phyloP scores from a whole-genome alignment of 2,329 filamentous ascomycete genomes.

The Aspergillus oerlinghausenensis region DNA sequence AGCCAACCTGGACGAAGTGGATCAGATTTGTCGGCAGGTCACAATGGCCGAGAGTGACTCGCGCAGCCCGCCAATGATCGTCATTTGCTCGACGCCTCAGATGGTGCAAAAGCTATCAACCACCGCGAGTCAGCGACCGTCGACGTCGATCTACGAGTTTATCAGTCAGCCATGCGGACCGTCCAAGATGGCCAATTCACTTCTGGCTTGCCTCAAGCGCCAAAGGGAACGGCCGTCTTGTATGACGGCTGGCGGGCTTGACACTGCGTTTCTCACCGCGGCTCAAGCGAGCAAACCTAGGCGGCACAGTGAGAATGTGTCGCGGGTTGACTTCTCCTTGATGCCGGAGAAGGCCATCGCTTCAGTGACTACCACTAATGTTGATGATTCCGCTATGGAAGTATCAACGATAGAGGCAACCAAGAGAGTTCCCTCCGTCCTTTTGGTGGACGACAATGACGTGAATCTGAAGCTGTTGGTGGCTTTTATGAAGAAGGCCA shows the following conservation, averaged over 20 bases:
- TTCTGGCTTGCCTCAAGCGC: slow-evolving; percentile 22
- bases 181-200: slow-evolving; percentile 28
- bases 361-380: not conserved
- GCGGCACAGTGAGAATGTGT: not conserved
- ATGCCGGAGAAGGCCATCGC: slow-evolving; percentile 1
- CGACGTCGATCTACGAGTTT: slow-evolving; percentile 24
- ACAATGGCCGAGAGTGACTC: not conserved
- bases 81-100: slow-evolving; percentile 24
- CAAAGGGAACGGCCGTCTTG: slow-evolving; percentile 4
- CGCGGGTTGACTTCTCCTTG: not conserved
- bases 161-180: slow-evolving; percentile 34
- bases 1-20: slow-evolving; percentile 20
- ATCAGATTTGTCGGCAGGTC: not conserved
- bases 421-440: slow-evolving; percentile 9
- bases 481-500: slow-evolving; percentile 28
- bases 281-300: not conserved
- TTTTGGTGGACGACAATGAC: slow-evolving; percentile 37
- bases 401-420: not conserved
- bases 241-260: slow-evolving; percentile 17
- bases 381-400: not conserved
- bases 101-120: slow-evolving; percentile 17
- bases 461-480: slow-evolving; percentile 32
- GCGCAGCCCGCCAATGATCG: slow-evolving; percentile 22
- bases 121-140: slow-evolving; percentile 2
- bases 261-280: slow-evolving; percentile 11